A percentile compares a stretch with the other conserved stretches of the same genome.
phyloP scores from a whole-genome alignment of 352 stramenopile genomes.

The Globisporangium takayamanum region DNA sequence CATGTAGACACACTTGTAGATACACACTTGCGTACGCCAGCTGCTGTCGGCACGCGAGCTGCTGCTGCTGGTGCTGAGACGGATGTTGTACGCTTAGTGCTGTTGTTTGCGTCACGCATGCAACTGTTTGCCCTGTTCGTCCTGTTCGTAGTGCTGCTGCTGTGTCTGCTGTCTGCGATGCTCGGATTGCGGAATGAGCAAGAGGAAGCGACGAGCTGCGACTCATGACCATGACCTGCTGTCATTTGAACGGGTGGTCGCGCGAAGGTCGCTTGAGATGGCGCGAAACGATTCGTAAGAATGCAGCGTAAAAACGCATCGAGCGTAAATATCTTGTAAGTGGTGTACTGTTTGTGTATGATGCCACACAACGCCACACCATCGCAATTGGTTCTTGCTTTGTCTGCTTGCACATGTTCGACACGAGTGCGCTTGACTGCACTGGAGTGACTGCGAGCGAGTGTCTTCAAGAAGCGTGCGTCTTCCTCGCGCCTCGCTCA shows the following conservation, averaged over 20 bases:
- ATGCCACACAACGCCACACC: no score
- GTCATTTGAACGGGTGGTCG: neutral
- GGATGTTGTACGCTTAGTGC: neutral
- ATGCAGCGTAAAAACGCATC: neutral
- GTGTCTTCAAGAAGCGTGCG: slow-evolving; percentile 6
- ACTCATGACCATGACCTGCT: no score
- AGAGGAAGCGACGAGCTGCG: neutral
- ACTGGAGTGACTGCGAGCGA: neutral
- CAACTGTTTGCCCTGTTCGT: neutral
- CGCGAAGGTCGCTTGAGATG: neutral
- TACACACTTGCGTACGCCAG: neutral
- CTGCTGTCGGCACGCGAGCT: neutral
- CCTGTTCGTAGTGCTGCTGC: no score
- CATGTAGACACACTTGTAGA: slow-evolving; percentile 1
- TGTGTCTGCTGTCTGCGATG: neutral
- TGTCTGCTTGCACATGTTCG: no score
- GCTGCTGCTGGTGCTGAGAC: no score
- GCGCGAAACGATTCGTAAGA: slow-evolving; percentile 6
- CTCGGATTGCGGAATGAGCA: neutral
- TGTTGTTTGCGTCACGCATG: neutral
- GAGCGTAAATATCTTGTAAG: neutral
- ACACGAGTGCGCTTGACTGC: no score
- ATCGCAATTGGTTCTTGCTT: no score
- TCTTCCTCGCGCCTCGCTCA: neutral
- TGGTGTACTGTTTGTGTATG: no score